phyloP scores from a whole-genome alignment of 805 yeast species.

The Jamesozyma lodderae region DNA sequence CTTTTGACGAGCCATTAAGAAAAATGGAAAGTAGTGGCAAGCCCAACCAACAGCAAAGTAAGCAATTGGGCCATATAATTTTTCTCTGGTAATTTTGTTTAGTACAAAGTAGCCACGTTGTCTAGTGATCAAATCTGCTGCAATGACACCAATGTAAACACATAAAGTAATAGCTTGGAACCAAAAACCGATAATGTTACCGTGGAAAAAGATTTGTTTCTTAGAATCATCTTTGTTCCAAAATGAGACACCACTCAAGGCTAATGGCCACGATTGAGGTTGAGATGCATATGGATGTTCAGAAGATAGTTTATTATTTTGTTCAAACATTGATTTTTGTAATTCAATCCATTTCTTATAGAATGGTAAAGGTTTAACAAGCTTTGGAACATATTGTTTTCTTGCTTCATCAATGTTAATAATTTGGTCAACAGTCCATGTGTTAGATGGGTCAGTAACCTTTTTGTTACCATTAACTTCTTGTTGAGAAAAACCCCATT shows the following conservation, averaged over 20 bases:
- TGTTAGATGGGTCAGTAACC: constrained; percentile 52
- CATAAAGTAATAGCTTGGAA: constrained; percentile 57
- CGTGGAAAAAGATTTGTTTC: constrained; percentile 80
- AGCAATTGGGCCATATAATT: constrained; percentile 69
- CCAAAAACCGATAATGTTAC: constrained; percentile 91
- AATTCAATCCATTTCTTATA: constrained; percentile 82
- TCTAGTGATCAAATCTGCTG: constrained; percentile 68
- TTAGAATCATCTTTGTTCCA: constrained; percentile 70
- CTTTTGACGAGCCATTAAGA: constrained; percentile 84
- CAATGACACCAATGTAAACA: constrained; percentile 51
- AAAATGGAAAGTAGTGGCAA: constrained; percentile 85
- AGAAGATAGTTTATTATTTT: constrained; percentile 76
- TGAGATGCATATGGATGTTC: constrained; percentile 94
- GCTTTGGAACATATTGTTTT: constrained; percentile 54
- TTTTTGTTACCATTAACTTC: constrained; percentile 95
- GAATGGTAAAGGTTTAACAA: constrained; percentile 57
- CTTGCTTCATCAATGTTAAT: constrained; percentile 56
- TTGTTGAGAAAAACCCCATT: constrained; percentile 87
- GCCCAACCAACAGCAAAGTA: constrained; percentile 83
- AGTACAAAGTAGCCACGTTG: constrained; percentile 60
- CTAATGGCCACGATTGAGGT: constrained; percentile 87
- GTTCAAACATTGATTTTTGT: constrained; percentile 82
- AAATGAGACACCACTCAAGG: constrained; percentile 86
- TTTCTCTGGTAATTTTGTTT: constrained; percentile 52
- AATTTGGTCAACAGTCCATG: constrained; percentile 72